phyloP scores from a whole-genome alignment of 768 basidiomycete genomes.

The Lentinula boryana region DNA sequence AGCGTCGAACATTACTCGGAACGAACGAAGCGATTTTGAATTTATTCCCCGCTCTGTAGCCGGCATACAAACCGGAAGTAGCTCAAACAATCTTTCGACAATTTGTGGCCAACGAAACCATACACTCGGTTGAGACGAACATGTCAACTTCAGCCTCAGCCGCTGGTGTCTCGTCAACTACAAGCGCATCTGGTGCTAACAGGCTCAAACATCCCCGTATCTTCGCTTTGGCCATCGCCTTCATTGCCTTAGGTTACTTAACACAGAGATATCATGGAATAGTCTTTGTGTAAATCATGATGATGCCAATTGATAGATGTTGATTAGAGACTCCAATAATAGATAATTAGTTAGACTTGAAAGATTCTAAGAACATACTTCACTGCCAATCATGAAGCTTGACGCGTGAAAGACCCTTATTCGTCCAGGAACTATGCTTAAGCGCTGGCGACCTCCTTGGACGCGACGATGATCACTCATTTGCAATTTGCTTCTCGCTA shows the following conservation, averaged over 20 bases:
- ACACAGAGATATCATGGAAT: too few relatives aligned
- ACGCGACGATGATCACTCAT: neutral
- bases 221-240: neutral
- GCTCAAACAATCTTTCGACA: constrained; percentile 34
- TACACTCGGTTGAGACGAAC: constrained; percentile 7
- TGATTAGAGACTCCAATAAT: too few relatives aligned
- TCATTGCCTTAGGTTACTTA: neutral
- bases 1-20: constrained; percentile 7
- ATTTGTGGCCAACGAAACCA: constrained; percentile 25
- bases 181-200: neutral
- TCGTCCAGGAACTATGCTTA: too few relatives aligned
- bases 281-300: too few relatives aligned
- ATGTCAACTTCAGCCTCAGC: neutral
- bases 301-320: too few relatives aligned
- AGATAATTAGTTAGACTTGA: too few relatives aligned
- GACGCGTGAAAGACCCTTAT: too few relatives aligned
- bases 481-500: neutral
- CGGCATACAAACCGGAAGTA: constrained; percentile 34
- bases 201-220: neutral
- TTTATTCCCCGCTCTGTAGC: neutral
- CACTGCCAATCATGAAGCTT: too few relatives aligned
- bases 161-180: neutral
- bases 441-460: too few relatives aligned
- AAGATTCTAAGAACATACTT: too few relatives aligned
- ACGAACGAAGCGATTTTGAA: neutral